phyloP scores from a whole-genome alignment of 805 yeast genomes.

The Schwanniomyces polymorphus region DNA sequence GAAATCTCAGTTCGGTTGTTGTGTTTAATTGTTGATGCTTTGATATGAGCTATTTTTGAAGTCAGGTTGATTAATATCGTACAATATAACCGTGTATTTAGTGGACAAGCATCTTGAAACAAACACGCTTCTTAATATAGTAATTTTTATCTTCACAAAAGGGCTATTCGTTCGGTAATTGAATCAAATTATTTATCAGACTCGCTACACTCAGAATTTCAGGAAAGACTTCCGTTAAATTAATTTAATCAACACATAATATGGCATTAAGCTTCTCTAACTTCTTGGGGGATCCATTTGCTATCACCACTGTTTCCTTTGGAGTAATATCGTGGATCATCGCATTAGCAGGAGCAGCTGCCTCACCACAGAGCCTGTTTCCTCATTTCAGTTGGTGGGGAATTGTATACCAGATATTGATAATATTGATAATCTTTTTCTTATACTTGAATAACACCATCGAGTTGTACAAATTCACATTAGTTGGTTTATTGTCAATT shows the following conservation, averaged over 20 bases:
- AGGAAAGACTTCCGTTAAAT: too few species aligned
- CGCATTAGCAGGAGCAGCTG: slow-evolving; percentile 82
- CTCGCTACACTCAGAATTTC: too few species aligned
- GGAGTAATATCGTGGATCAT: slow-evolving; percentile 81
- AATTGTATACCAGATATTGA: slow-evolving; percentile 69
- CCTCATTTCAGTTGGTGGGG: slow-evolving; percentile 98
- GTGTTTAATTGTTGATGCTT: neutral
- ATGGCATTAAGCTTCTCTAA: slow-evolving; percentile 47
- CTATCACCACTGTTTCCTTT: slow-evolving; percentile 75
- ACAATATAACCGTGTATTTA: neutral
- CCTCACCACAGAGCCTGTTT: slow-evolving; percentile 38
- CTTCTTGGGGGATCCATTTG: slow-evolving; percentile 82
- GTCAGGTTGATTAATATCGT: neutral
- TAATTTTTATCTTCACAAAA: neutral
- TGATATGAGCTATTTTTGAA: neutral
- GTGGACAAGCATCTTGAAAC: neutral
- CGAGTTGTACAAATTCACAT: slow-evolving; percentile 64
- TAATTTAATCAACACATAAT: neutral
- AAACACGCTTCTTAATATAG: neutral
- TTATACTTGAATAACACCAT: slow-evolving; percentile 62
- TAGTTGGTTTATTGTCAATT: slow-evolving; percentile 59
- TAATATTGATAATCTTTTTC: slow-evolving; percentile 51
- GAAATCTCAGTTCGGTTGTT: neutral
- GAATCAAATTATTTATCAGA: neutral
- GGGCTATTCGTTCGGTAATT: neutral